These are phyloP conservation scores for Penicillium sp. DNA, from an alignment of 2,329 filamentous ascomycete genomes.

Conservation along the genomic window DNA sequence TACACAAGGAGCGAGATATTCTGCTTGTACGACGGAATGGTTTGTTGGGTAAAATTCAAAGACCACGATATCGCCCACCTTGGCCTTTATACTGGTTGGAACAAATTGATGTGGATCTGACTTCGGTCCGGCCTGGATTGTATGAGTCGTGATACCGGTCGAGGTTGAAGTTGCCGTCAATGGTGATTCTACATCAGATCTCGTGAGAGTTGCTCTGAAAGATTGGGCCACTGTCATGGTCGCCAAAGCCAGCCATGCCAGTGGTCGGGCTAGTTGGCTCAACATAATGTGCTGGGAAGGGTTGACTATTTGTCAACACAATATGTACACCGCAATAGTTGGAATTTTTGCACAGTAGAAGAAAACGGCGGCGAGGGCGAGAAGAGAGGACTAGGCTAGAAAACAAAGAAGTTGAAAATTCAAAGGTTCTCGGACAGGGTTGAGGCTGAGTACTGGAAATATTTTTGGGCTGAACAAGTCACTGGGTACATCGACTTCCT, in stretches of 20 bases:
- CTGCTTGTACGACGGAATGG: constrained; percentile 63
- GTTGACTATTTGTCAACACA: neutral
- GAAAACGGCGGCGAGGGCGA: neutral
- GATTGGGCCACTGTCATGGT: neutral
- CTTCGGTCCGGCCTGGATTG: constrained; percentile 35
- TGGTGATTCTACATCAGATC: neutral
- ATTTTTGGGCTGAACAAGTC: neutral
- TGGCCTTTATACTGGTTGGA: constrained; percentile 30
- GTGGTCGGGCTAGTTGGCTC: neutral
- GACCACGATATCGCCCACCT: constrained; percentile 39
- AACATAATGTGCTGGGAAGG: constrained; percentile 6
- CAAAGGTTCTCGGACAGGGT: neutral
- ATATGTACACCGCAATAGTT: neutral
- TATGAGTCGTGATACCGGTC: constrained; percentile 28
- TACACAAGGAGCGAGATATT: constrained; percentile 60
- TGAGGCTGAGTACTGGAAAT: neutral
- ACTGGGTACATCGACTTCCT: neutral
- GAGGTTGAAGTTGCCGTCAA: constrained; percentile 7
- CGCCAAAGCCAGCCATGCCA: constrained; percentile 5
- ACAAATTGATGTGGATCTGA: constrained; percentile 32
- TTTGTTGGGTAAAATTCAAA: constrained; percentile 63
- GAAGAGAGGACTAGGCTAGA: neutral
- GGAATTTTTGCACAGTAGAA: neutral
- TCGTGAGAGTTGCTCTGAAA: neutral
- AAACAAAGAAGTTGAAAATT: constrained; percentile 3